Percentiles rank a stretch among this genome's conserved stretches.
These are phyloP conservation scores for Daldinia concentrica DNA, from an alignment of 495 filamentous ascomycete genomes.

Conservation along the genomic window DNA sequence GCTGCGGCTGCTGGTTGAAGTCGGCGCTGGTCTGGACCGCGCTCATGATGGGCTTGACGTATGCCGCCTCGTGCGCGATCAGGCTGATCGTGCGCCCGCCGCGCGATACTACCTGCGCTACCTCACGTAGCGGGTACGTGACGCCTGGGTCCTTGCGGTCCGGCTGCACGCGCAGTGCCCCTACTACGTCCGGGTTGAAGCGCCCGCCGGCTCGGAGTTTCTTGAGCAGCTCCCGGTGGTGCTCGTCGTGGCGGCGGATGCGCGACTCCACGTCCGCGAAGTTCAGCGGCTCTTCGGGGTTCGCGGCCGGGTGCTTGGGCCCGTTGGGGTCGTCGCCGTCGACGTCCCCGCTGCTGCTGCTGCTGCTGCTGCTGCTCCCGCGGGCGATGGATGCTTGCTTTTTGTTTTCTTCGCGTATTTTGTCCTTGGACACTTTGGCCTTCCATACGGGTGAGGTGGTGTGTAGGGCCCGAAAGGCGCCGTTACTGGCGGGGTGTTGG, in stretches of 20 bases:
- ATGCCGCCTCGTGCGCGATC: slow-evolving; percentile 63
- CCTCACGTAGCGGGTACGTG: slow-evolving; percentile 68
- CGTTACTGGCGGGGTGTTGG: neutral
- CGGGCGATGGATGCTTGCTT: neutral
- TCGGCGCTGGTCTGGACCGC: slow-evolving; percentile 71
- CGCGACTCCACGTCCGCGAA: slow-evolving; percentile 68
- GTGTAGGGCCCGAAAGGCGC: neutral
- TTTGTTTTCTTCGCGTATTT: neutral
- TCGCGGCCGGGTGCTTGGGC: slow-evolving; percentile 41
- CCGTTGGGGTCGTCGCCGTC: slow-evolving; percentile 27
- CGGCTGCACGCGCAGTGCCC: slow-evolving; percentile 69
- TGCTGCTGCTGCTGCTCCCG: neutral
- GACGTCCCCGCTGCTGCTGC: neutral
- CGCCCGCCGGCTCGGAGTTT: slow-evolving; percentile 67
- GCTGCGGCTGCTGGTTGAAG: slow-evolving; percentile 78
- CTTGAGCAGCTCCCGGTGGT: slow-evolving; percentile 69
- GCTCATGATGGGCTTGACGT: slow-evolving; percentile 75
- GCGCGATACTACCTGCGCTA: slow-evolving; percentile 80
- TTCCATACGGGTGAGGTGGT: neutral
- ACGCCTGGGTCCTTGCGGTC: slow-evolving; percentile 51
- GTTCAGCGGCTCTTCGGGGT: slow-evolving; percentile 69
- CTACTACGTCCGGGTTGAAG: slow-evolving; percentile 73
- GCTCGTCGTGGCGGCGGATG: slow-evolving; percentile 65
- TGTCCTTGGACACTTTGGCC: slow-evolving; percentile 3
- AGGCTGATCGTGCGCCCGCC: slow-evolving; percentile 70